Evolutionary conservation across 495 filamentous ascomycete genomes (phyloP).

Genomic region (Lasiosphaeriaceae sp.): DNA sequence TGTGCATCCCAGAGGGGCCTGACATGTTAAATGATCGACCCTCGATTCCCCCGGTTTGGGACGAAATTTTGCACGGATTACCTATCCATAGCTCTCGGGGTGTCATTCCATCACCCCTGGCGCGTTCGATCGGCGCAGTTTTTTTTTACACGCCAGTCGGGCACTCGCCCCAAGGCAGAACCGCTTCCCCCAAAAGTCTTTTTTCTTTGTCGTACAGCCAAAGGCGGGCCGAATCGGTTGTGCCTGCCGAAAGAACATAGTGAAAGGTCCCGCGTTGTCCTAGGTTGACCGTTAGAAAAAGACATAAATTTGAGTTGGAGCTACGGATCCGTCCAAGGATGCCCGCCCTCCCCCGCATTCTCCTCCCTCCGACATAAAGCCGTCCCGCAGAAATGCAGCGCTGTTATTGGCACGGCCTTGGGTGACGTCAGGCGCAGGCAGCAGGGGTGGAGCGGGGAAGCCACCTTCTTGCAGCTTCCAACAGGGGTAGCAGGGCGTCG

Average conservation of each 20-base stretch:
- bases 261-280: background rate
- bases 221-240: too few relatives aligned
- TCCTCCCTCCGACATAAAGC: slow-evolving; percentile 13
- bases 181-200: too few relatives aligned
- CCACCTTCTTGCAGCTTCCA: background rate
- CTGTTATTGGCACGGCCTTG: slow-evolving; percentile 7
- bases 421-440: slow-evolving; percentile 18
- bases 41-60: background rate
- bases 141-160: too few relatives aligned
- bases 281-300: slow-evolving; percentile 1
- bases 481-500: background rate
- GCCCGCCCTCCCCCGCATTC: slow-evolving; percentile 18
- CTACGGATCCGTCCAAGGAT: background rate
- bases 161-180: too few relatives aligned
- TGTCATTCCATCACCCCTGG: too few relatives aligned
- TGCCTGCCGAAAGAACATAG: too few relatives aligned
- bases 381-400: background rate
- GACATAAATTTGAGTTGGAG: background rate
- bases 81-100: too few relatives aligned
- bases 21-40: slow-evolving; percentile 5
- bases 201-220: too few relatives aligned
- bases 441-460: slow-evolving; percentile 3
- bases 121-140: too few relatives aligned
- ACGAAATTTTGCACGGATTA: background rate
- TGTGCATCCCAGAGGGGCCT: background rate